Evolutionary conservation across 2,329 filamentous ascomycete genomes (phyloP).

Genomic region (Aspergillus pseudoviridinutans): DNA sequence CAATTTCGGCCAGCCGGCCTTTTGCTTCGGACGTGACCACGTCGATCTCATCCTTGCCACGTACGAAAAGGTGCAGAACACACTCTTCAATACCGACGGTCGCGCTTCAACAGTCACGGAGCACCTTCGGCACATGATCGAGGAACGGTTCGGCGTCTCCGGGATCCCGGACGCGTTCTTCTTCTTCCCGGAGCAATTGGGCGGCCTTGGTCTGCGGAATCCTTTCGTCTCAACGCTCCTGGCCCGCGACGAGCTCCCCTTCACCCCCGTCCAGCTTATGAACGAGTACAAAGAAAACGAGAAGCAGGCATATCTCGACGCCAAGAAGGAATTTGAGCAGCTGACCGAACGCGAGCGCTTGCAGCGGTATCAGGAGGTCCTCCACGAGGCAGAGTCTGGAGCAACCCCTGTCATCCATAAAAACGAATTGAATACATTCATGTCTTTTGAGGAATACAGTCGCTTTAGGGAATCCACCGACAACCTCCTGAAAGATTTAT

Average conservation of each 20-base stretch:
- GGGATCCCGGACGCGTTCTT: conserved; percentile 47
- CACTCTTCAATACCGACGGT: conserved; percentile 34
- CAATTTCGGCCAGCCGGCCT: conserved; percentile 50
- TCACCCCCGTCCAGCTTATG: conserved; percentile 22
- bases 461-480: conserved; percentile 27
- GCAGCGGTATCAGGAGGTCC: background rate
- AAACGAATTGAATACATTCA: conserved; percentile 25
- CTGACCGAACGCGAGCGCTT: conserved; percentile 9
- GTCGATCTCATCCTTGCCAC: conserved; percentile 47
- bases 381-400: background rate
- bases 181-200: conserved; percentile 45
- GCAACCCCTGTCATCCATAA: background rate
- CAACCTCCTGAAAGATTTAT: conserved; percentile 13
- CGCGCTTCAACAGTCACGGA: conserved; percentile 42
- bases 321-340: conserved; percentile 23
- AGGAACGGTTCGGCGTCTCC: conserved; percentile 45
- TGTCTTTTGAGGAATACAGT: conserved; percentile 35
- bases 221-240: conserved; percentile 44
- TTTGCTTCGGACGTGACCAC: conserved; percentile 48
- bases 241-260: conserved; percentile 27
- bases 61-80: conserved; percentile 44
- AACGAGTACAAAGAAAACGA: conserved; percentile 22
- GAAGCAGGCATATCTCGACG: conserved; percentile 14
- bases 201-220: conserved; percentile 46
- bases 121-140: conserved; percentile 49